phyloP scores from a whole-genome alignment of 352 stramenopile genomes.

The Halophytophthora batemanensis region DNA sequence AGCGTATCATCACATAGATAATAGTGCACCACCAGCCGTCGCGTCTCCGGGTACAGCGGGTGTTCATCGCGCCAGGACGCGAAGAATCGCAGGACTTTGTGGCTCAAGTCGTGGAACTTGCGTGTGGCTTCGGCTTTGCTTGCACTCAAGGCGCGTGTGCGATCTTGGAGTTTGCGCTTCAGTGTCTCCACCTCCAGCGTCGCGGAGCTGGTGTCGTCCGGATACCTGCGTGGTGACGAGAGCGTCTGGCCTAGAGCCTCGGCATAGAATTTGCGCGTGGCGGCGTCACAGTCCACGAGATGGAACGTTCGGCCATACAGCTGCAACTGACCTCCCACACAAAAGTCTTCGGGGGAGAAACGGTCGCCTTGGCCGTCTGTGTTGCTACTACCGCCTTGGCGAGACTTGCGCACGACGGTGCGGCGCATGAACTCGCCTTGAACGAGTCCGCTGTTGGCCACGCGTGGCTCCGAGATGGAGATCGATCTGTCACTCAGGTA shows the following conservation, averaged over 20 bases:
- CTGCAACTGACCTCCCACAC: constrained; percentile 63
- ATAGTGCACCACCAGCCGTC: constrained; percentile 90
- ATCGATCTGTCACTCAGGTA: constrained; percentile 83
- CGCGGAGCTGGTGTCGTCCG: constrained; percentile 62
- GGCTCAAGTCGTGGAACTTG: constrained; percentile 76
- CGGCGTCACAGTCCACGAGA: constrained; percentile 88
- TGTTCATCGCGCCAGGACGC: constrained; percentile 91
- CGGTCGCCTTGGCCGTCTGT: constrained; percentile 13
- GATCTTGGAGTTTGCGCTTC: constrained; percentile 33
- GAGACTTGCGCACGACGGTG: constrained; percentile 36
- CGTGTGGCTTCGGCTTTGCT: constrained; percentile 48
- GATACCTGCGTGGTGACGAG: constrained; percentile 55
- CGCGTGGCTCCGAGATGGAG: constrained; percentile 83
- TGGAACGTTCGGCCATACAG: constrained; percentile 82
- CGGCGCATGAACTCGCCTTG: constrained; percentile 90
- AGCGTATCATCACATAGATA: constrained; percentile 92
- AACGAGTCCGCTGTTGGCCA: constrained; percentile 83
- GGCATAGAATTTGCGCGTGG: constrained; percentile 80
- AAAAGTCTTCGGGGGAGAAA: constrained; percentile 75
- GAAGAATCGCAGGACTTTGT: constrained; percentile 90
- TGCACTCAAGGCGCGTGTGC: constrained; percentile 22
- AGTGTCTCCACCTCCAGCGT: constrained; percentile 54
- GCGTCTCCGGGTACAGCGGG: constrained; percentile 85
- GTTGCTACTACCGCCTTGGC: constrained; percentile 11
- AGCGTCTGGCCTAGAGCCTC: constrained; percentile 40